Percentiles rank a stretch among this genome's conserved stretches.
Conservation (phyloP, 148 eudicot species). For the Diospyros kaki region DNA sequence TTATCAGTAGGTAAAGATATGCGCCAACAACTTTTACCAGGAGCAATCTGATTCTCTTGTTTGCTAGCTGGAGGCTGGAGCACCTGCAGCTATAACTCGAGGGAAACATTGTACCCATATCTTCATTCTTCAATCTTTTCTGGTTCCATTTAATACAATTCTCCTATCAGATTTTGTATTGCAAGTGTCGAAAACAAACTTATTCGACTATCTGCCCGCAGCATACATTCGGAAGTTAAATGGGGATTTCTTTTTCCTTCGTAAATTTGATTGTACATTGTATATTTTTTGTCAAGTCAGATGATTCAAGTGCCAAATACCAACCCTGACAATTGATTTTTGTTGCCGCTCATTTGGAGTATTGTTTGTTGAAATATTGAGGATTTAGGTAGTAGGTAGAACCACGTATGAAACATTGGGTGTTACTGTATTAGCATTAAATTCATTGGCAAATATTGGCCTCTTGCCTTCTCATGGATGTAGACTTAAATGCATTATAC, state of each 20-base stretch:
- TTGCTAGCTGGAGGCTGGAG: neutral
- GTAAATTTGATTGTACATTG: neutral
- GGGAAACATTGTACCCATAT: neutral
- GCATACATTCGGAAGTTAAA: neutral
- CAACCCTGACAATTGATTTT: neutral
- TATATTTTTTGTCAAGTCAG: neutral
- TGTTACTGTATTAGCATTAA: too few species aligned
- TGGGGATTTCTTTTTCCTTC: neutral
- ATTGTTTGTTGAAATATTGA: neutral
- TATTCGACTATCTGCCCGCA: too few species aligned
- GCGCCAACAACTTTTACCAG: too few species aligned
- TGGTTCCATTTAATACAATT: neutral
- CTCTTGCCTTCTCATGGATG: too few species aligned
- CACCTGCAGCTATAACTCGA: neutral
- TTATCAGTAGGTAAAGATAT: neutral
- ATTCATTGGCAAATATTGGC: too few species aligned
- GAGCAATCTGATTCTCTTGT: too few species aligned
- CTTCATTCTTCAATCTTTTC: conserved; percentile 3
- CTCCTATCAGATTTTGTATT: neutral
- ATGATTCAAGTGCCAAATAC: neutral
- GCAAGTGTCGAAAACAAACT: too few species aligned
- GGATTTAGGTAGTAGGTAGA: neutral
- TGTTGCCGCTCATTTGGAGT: neutral
- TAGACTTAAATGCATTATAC: too few species aligned
- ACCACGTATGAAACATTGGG: neutral